Conservation (phyloP, 1,284 basidiomycete species). For the Pseudozyma tsukubaensis region DNA sequence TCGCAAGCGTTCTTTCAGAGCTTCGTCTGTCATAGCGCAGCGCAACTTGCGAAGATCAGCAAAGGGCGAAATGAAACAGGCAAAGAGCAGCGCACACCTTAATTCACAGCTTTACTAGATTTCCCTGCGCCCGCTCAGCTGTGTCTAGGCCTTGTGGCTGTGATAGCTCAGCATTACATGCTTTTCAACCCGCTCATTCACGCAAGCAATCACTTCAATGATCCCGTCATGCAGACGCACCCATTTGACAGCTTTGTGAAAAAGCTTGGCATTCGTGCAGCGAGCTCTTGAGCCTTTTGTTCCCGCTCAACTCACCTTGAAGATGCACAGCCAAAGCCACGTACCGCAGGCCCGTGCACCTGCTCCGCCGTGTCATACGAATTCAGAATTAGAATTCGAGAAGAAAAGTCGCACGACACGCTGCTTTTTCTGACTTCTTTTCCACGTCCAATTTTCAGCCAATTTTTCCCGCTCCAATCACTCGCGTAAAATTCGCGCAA, state of each 20-base stretch:
- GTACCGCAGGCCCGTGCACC: constrained; percentile 8
- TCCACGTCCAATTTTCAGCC: not conserved
- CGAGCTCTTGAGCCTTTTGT: too few species aligned
- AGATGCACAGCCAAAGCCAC: not conserved
- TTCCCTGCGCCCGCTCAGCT: not conserved
- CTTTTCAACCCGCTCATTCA: not conserved
- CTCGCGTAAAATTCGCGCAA: too few species aligned
- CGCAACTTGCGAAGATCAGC: not conserved
- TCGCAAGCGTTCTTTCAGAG: constrained; percentile 36
- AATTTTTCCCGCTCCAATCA: too few species aligned
- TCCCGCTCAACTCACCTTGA: too few species aligned
- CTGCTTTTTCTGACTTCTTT: not conserved
- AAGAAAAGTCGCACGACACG: not conserved
- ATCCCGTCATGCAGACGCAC: not conserved
- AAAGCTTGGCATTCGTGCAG: constrained; percentile 3
- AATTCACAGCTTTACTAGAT: not conserved
- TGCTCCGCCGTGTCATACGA: not conserved
- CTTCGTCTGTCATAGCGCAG: constrained; percentile 31
- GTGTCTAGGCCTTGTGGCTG: not conserved
- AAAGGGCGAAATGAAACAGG: not conserved
- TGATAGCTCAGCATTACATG: not conserved
- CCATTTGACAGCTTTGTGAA: constrained; percentile 6
- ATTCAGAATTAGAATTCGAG: too few species aligned
- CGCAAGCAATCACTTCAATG: not conserved
- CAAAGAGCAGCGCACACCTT: not conserved